These are phyloP conservation scores for Mycena vitilis DNA, from an alignment of 768 basidiomycete species.

Conservation along the genomic window DNA sequence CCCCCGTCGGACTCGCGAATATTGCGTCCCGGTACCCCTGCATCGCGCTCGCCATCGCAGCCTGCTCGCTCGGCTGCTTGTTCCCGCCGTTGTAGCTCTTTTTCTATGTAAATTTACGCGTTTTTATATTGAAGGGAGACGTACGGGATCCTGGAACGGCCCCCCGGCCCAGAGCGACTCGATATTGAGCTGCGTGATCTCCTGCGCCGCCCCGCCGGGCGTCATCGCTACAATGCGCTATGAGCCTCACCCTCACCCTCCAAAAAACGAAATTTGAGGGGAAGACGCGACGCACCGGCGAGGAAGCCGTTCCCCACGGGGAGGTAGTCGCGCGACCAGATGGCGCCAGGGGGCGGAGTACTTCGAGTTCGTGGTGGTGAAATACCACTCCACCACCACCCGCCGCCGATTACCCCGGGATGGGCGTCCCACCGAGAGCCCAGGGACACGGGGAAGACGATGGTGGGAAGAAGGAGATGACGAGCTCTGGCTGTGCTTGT, in stretches of 20 bases:
- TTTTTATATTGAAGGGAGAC: slow-evolving; percentile 26
- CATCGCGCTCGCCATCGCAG: slow-evolving; percentile 61
- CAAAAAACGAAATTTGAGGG: not conserved
- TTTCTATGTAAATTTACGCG: too few relatives aligned
- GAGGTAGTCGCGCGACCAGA: slow-evolving; percentile 71
- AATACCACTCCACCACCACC: too few relatives aligned
- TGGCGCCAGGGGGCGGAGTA: slow-evolving; percentile 62
- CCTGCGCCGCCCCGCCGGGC: slow-evolving; percentile 69
- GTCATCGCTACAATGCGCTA: slow-evolving; percentile 62
- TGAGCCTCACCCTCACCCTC: not conserved
- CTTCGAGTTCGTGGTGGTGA: too few relatives aligned
- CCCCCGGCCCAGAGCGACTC: slow-evolving; percentile 86
- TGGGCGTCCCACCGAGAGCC: too few relatives aligned
- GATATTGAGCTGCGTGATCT: slow-evolving; percentile 76
- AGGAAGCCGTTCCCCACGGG: slow-evolving; percentile 83
- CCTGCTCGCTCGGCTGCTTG: slow-evolving; percentile 57
- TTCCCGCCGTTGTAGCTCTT: slow-evolving; percentile 83
- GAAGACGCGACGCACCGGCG: slow-evolving; percentile 54
- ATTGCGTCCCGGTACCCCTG: slow-evolving; percentile 64
- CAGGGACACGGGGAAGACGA: too few relatives aligned
- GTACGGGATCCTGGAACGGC: slow-evolving; percentile 72
- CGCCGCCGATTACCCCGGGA: too few relatives aligned
- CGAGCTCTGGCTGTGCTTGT: too few relatives aligned
- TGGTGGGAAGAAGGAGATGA: too few relatives aligned
- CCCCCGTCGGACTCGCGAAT: slow-evolving; percentile 68